phyloP scores from a whole-genome alignment of 305 asterid genomes.

The Fraxinus nigra region DNA sequence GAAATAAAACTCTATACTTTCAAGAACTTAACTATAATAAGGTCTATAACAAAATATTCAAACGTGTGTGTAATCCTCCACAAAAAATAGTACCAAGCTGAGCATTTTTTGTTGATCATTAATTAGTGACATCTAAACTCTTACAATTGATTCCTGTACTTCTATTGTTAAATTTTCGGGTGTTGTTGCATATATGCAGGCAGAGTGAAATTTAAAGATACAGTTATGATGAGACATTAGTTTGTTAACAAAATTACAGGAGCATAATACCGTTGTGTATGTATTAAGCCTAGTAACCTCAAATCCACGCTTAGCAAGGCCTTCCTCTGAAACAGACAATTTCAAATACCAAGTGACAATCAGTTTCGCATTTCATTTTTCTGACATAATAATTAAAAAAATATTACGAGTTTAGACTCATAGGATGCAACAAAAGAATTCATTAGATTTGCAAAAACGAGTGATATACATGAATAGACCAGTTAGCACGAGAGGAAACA shows the following conservation, averaged over 20 bases:
- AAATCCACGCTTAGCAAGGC: slow-evolving; percentile 72
- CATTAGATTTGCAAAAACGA: neutral
- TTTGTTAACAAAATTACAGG: neutral
- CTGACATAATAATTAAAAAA: neutral
- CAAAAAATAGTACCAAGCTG: neutral
- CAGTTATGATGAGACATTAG: neutral
- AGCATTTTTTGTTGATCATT: neutral
- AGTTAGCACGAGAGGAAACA: neutral
- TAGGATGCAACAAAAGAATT: neutral
- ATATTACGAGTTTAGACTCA: neutral
- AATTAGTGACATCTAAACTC: neutral
- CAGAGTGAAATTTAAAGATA: neutral
- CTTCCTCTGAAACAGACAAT: slow-evolving; percentile 56
- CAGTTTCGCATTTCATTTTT: neutral
- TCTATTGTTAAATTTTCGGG: neutral
- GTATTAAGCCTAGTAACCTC: slow-evolving; percentile 75
- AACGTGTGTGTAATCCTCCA: neutral
- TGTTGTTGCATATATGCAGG: neutral
- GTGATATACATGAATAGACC: neutral
- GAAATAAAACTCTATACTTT: neutral
- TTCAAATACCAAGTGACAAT: slow-evolving; percentile 8
- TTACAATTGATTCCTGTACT: neutral
- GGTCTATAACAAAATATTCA: neutral
- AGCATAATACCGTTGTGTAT: slow-evolving; percentile 63
- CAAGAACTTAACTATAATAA: neutral